Evolutionary conservation across 1,139 yeast species (phyloP).

Genomic region (Suhomyces guaymorum): DNA sequence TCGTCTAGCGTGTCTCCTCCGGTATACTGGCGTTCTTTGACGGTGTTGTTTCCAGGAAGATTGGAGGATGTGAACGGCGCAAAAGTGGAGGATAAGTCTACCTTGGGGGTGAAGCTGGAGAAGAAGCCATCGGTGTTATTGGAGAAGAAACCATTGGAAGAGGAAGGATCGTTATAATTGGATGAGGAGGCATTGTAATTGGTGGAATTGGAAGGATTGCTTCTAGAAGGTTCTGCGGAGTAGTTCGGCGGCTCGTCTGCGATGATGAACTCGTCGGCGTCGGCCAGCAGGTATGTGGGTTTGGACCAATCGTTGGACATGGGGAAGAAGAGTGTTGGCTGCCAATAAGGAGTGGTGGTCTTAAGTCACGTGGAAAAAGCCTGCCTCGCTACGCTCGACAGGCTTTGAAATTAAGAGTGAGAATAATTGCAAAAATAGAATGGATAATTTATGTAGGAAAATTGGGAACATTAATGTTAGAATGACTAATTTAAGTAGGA

Average conservation of each 20-base stretch:
- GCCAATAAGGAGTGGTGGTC: not conserved
- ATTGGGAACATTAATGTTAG: no score
- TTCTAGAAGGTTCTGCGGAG: not conserved
- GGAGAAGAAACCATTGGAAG: no score
- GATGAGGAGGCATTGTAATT: constrained; percentile 1
- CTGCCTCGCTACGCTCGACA: no score
- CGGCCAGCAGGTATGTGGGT: constrained; percentile 15
- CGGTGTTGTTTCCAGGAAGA: constrained; percentile 50
- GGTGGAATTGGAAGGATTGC: constrained; percentile 2
- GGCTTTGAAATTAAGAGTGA: no score
- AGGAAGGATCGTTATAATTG: no score
- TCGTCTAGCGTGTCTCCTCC: constrained; percentile 89
- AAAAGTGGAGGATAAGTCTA: constrained; percentile 43
- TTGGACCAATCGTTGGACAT: constrained; percentile 8
- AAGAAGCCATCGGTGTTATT: constrained; percentile 4
- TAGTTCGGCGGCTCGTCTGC: constrained; percentile 25
- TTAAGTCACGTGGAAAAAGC: not conserved
- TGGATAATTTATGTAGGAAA: no score
- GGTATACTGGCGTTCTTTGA: constrained; percentile 69
- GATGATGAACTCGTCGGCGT: constrained; percentile 23
- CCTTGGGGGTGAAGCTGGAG: constrained; percentile 34
- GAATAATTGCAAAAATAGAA: no score
- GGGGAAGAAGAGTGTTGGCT: not conserved
- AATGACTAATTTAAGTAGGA: no score
- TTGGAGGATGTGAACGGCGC: constrained; percentile 35